Evolutionary conservation across 768 basidiomycete species (phyloP).

Genomic region (Boletus tylopilopsis): DNA sequence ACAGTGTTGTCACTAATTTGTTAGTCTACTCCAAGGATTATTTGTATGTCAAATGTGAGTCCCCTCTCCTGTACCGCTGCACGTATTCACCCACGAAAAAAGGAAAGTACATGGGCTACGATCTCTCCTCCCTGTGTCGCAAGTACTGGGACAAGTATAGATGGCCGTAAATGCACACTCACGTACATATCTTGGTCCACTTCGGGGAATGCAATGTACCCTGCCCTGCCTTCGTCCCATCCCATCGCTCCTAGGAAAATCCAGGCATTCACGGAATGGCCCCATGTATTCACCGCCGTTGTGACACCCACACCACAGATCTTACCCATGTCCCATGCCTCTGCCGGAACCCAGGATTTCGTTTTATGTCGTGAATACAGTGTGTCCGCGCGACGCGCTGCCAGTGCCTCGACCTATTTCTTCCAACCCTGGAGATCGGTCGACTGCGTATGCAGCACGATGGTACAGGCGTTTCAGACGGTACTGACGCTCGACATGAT

Average conservation of each 20-base stretch:
- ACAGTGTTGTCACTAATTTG: too few species aligned
- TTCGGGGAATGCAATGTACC: conserved; percentile 25
- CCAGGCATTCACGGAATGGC: too few species aligned
- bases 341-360: conserved; percentile 6
- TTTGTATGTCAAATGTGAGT: too few species aligned
- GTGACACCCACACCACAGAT: conserved; percentile 13
- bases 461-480: conserved; percentile 50
- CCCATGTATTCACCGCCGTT: too few species aligned
- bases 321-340: conserved; percentile 6
- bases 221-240: conserved; percentile 24
- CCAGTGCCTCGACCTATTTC: conserved; percentile 44
- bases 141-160: conserved; percentile 82
- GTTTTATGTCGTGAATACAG: conserved; percentile 25
- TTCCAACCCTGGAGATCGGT: conserved; percentile 66
- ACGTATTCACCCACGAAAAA: not conserved
- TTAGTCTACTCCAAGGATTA: too few species aligned
- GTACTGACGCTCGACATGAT: conserved; percentile 53
- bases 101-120: conserved; percentile 70
- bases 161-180: conserved; percentile 57
- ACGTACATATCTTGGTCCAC: conserved; percentile 45
- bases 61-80: too few species aligned
- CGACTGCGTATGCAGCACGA: conserved; percentile 59
- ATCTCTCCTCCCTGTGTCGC: conserved; percentile 63
- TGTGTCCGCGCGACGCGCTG: conserved; percentile 2
- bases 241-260: conserved; percentile 9